Evolutionary conservation across 176 grass and related monocot genomes (phyloP).

Genomic region (Oryza glumipatula): DNA sequence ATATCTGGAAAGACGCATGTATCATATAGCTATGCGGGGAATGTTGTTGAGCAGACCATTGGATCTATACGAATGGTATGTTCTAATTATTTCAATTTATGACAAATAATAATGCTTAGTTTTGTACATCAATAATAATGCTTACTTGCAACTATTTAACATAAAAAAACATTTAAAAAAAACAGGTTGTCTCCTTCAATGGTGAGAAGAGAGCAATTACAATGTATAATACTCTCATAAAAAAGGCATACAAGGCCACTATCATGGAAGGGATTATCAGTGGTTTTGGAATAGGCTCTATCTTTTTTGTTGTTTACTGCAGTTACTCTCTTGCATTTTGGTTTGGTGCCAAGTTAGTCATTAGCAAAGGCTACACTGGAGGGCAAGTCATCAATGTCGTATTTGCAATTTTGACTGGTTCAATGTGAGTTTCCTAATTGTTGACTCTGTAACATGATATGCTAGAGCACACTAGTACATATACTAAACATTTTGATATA

Average conservation of each 20-base stretch:
- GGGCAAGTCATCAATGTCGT: conserved; percentile 63
- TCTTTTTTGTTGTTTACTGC: conserved; percentile 61
- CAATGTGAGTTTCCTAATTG: conserved; percentile 50
- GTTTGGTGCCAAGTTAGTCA: conserved; percentile 68
- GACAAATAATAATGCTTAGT: background rate
- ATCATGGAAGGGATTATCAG: conserved; percentile 60
- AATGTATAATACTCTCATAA: conserved; percentile 61
- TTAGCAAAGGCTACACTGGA: conserved; percentile 70
- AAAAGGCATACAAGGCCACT: conserved; percentile 59
- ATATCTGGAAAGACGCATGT: conserved; percentile 59
- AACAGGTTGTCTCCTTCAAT: conserved; percentile 74
- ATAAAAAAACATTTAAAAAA: conserved; percentile 18
- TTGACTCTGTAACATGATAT: background rate
- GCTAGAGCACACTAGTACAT: background rate
- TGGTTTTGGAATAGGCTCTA: conserved; percentile 59
- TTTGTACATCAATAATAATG: background rate
- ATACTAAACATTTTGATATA: background rate
- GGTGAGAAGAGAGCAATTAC: conserved; percentile 66
- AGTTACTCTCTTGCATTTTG: conserved; percentile 65
- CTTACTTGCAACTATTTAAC: conserved; percentile 9
- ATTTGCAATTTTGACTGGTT: conserved; percentile 60
- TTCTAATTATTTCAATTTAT: conserved; percentile 32
- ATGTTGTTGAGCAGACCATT: conserved; percentile 81
- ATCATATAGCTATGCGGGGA: conserved; percentile 71
- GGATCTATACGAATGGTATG: conserved; percentile 75